phyloP scores from a whole-genome alignment of 352 stramenopile genomes.

The Globisporangium nodosum region DNA sequence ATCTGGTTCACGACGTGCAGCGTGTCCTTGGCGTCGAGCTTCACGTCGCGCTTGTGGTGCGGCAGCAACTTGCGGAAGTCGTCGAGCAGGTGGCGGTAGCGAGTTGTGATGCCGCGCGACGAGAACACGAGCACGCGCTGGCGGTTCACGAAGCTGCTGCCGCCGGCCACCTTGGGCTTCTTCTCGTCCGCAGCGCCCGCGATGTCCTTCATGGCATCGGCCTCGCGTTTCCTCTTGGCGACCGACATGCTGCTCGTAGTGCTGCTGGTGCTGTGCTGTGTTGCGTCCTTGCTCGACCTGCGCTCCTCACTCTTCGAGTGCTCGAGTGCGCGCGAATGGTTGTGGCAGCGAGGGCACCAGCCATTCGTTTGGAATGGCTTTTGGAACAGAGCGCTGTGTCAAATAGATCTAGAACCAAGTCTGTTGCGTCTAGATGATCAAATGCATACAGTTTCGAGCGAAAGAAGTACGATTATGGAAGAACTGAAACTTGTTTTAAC shows the following conservation, averaged over 20 bases:
- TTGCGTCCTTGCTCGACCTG: slow-evolving; percentile 10
- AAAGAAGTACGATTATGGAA: too few species aligned
- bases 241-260: slow-evolving; percentile 11
- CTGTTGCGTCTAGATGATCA: too few species aligned
- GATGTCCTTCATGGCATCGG: slow-evolving; percentile 18
- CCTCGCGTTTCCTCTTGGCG: slow-evolving; percentile 19
- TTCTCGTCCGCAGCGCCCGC: slow-evolving; percentile 23
- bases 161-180: slow-evolving; percentile 36
- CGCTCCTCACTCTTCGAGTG: not conserved
- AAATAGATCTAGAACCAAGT: too few species aligned
- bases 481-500: too few species aligned
- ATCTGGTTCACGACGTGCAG: slow-evolving; percentile 98
- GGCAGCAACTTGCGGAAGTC: slow-evolving; percentile 97
- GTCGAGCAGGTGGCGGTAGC: slow-evolving; percentile 98
- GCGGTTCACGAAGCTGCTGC: slow-evolving; percentile 85
- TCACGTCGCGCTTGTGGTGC: slow-evolving; percentile 99
- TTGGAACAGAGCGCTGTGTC: too few species aligned
- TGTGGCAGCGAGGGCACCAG: not conserved
- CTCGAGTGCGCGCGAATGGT: not conserved
- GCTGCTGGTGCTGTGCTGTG: slow-evolving; percentile 4
- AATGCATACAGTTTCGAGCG: too few species aligned
- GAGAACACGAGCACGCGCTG: slow-evolving; percentile 92
- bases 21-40: slow-evolving; percentile 95
- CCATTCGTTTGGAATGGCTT: not conserved
- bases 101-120: slow-evolving; percentile 90